Evolutionary conservation across 2,329 filamentous ascomycete species (phyloP).

Genomic region (Neoascochyta sp.): DNA sequence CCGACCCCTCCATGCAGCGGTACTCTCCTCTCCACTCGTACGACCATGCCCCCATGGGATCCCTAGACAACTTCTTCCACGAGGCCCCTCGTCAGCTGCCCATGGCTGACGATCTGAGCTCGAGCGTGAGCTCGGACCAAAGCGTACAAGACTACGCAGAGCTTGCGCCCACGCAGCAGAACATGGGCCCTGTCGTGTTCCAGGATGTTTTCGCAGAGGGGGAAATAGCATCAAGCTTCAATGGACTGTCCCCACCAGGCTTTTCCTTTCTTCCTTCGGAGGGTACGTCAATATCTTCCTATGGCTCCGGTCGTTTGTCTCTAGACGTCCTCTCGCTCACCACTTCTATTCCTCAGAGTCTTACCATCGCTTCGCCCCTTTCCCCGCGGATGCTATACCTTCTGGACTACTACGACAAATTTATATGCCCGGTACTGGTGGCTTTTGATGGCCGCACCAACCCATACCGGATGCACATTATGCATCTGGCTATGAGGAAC

Average conservation of each 20-base stretch:
- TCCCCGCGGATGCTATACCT: constrained; percentile 80
- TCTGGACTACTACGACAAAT: constrained; percentile 89
- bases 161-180: constrained; percentile 33
- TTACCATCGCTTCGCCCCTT: constrained; percentile 54
- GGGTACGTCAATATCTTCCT: constrained; percentile 42
- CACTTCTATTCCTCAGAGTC: constrained; percentile 43
- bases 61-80: constrained; percentile 37
- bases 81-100: constrained; percentile 37
- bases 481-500: constrained; percentile 72
- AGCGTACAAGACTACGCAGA: constrained; percentile 45
- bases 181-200: constrained; percentile 35
- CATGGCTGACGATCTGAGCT: constrained; percentile 42
- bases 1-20: constrained; percentile 39
- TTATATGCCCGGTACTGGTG: constrained; percentile 87
- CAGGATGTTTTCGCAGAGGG: constrained; percentile 40
- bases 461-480: constrained; percentile 78
- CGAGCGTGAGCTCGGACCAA: constrained; percentile 46
- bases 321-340: constrained; percentile 39
- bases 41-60: constrained; percentile 36
- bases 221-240: constrained; percentile 38
- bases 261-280: constrained; percentile 41
- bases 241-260: constrained; percentile 35
- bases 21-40: constrained; percentile 33
- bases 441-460: constrained; percentile 81
- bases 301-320: constrained; percentile 38